Conservation (phyloP, 768 basidiomycete species). For the Trametes gibbosa region DNA sequence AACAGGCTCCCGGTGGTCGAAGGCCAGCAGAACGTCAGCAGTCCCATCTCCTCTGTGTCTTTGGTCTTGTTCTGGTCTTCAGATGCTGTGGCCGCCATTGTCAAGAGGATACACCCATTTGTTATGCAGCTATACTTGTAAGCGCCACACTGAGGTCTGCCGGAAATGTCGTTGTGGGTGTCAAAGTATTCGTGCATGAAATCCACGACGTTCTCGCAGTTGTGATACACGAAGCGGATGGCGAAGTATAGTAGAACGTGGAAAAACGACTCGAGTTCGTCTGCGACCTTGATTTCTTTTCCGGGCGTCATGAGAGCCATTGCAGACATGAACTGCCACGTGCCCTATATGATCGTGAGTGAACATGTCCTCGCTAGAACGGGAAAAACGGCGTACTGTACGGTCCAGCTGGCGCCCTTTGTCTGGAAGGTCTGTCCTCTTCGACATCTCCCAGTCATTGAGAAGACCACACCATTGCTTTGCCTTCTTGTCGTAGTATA, state of each 20-base stretch:
- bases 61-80: neutral
- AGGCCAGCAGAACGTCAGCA: neutral
- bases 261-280: constrained; percentile 23
- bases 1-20: too few species aligned
- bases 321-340: constrained; percentile 23
- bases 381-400: neutral
- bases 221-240: constrained; percentile 2
- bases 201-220: neutral
- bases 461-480: neutral
- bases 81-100: too few species aligned
- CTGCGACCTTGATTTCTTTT: constrained; percentile 5
- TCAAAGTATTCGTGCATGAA: constrained; percentile 5
- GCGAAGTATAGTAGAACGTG: constrained; percentile 10
- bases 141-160: neutral
- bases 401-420: neutral
- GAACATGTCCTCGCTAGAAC: neutral
- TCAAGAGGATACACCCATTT: neutral
- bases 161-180: neutral
- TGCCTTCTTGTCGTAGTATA: neutral
- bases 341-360: constrained; percentile 9
- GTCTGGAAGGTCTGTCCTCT: neutral
- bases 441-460: constrained; percentile 10
- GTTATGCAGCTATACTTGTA: neutral
- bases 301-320: neutral
- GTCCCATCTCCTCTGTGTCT: neutral